phyloP scores from a whole-genome alignment of 202 grass and related monocot species.

The Elaeis oleifera region DNA sequence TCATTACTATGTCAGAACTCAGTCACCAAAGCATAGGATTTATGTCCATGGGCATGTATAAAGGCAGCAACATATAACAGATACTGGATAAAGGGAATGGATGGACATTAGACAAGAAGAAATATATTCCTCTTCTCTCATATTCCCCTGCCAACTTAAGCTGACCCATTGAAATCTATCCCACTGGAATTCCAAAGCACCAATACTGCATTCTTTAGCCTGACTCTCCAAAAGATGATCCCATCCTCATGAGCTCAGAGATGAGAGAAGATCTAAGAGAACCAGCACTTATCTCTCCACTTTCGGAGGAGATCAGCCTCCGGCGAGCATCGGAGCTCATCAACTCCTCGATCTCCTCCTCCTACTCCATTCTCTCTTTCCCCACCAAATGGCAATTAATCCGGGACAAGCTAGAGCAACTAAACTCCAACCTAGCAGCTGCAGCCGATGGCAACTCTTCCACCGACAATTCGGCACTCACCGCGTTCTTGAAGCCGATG shows the following conservation, averaged over 20 bases:
- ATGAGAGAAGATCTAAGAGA: slow-evolving; percentile 40
- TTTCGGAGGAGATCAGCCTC: slow-evolving; percentile 17
- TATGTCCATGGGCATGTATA: slow-evolving; percentile 49
- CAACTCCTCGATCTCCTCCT: slow-evolving; percentile 45
- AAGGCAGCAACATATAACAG: slow-evolving; percentile 30
- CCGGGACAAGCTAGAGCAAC: slow-evolving; percentile 61
- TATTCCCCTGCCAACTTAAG: neutral
- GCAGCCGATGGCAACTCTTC: neutral
- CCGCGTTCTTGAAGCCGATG: slow-evolving; percentile 31
- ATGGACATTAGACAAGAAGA: slow-evolving; percentile 10
- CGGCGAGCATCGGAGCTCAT: slow-evolving; percentile 35
- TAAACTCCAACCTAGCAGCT: slow-evolving; percentile 29
- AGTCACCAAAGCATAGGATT: neutral
- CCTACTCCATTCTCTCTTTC: slow-evolving; percentile 31
- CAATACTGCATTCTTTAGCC: slow-evolving; percentile 12
- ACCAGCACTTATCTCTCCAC: neutral
- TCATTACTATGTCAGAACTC: slow-evolving; percentile 9
- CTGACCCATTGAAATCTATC: neutral
- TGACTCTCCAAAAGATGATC: neutral
- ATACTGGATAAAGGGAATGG: slow-evolving; percentile 19
- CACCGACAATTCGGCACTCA: slow-evolving; percentile 12
- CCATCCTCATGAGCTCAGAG: slow-evolving; percentile 14
- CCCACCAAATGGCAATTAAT: slow-evolving; percentile 75
- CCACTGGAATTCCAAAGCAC: neutral
- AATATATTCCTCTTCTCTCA: slow-evolving; percentile 1